A percentile compares a stretch with the other conserved stretches of the same genome.
These are phyloP conservation scores for Amoebophrya sp. DNA, from an alignment of 169 alveolate genomes.

Conservation along the genomic window DNA sequence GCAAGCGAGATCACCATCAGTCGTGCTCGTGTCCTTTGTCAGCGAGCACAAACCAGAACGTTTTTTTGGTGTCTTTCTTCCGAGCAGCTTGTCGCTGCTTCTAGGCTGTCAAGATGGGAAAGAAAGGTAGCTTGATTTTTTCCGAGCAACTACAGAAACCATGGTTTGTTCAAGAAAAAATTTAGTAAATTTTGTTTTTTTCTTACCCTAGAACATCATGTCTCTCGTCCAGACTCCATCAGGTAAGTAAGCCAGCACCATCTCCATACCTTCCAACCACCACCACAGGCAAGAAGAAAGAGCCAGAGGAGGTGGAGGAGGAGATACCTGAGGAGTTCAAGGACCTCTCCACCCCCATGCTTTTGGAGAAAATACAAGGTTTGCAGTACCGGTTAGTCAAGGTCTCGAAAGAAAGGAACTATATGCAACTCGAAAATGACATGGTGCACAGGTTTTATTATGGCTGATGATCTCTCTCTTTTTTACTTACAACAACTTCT, in stretches of 20 bases:
- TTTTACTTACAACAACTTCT: no score
- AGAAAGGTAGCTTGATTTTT: neutral
- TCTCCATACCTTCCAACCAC: neutral
- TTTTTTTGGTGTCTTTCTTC: no score
- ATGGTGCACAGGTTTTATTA: no score
- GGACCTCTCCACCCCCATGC: neutral
- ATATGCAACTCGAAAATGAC: neutral
- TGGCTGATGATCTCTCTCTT: no score
- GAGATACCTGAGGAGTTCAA: constrained; percentile 18
- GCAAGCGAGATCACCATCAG: neutral
- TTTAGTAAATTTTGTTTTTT: neutral
- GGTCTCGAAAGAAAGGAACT: neutral
- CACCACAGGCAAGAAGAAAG: constrained; percentile 17
- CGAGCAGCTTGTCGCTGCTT: no score
- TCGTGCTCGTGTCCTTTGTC: no score
- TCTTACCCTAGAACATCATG: neutral
- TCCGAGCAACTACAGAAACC: neutral
- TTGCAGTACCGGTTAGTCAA: neutral
- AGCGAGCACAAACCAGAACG: no score
- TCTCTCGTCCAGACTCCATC: neutral
- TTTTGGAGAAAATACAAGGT: neutral
- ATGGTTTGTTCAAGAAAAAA: neutral
- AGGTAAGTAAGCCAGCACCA: neutral
- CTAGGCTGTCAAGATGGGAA: constrained; percentile 23
- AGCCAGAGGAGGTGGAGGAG: neutral